These are phyloP conservation scores for Psidium friedrichsthalianum DNA, from an alignment of 345 rosid species.

Conservation along the genomic window DNA sequence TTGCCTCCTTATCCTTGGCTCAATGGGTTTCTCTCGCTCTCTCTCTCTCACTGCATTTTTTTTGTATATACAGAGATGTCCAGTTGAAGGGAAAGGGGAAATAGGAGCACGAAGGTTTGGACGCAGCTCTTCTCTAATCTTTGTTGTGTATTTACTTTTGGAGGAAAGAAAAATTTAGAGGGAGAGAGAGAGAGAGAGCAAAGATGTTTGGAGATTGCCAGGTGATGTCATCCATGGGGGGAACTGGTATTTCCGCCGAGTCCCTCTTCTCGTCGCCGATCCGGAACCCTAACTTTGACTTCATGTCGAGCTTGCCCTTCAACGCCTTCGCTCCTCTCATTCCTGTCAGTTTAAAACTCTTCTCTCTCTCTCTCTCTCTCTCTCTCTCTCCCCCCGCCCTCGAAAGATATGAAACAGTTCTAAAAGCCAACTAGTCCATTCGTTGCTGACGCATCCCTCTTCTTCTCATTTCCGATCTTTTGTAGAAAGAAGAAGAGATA, in stretches of 20 bases:
- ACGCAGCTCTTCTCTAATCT: not conserved
- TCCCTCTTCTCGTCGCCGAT: constrained; percentile 41
- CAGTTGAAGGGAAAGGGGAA: not conserved
- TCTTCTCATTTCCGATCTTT: not conserved
- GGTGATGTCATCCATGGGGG: constrained; percentile 59
- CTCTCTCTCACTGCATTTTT: not conserved
- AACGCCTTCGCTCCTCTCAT: constrained; percentile 44
- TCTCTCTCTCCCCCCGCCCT: not conserved
- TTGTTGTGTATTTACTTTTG: not conserved
- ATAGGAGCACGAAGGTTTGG: not conserved
- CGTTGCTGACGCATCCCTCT: not conserved
- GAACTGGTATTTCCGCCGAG: constrained; percentile 46
- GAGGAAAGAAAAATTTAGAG: not conserved
- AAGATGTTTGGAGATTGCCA: constrained; percentile 63
- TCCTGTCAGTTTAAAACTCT: constrained; percentile 34
- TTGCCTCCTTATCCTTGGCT: not conserved
- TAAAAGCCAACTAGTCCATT: not conserved
- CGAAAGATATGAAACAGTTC: not conserved
- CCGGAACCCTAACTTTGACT: constrained; percentile 78
- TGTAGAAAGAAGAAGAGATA: constrained; percentile 56
- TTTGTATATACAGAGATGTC: not conserved
- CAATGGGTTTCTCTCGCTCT: not conserved
- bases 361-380: not conserved
- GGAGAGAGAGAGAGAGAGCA: not conserved
- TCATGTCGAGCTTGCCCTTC: constrained; percentile 39